Conservation (phyloP, 768 basidiomycete species). For the Leccinum obscurum region DNA sequence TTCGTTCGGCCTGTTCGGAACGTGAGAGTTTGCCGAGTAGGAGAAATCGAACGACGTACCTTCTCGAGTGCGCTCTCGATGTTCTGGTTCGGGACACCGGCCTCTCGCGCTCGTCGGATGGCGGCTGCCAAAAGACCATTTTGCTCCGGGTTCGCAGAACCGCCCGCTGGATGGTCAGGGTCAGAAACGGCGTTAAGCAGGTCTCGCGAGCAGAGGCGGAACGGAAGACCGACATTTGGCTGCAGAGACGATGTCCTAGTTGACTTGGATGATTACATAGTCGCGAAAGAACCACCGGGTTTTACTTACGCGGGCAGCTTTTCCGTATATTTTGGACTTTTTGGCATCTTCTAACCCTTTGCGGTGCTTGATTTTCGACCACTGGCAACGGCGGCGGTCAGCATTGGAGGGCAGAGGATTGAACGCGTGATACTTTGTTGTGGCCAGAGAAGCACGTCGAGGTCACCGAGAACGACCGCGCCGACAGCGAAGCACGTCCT, state of each 20-base stretch:
- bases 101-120: constrained; percentile 55
- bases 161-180: constrained; percentile 44
- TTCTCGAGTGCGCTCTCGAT: constrained; percentile 61
- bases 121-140: constrained; percentile 55
- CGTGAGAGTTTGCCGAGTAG: not conserved
- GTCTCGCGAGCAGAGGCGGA: not conserved
- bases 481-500: constrained; percentile 1
- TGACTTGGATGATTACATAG: not conserved
- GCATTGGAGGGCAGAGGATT: not conserved
- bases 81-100: constrained; percentile 68
- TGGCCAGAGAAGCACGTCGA: constrained; percentile 36
- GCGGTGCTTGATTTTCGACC: constrained; percentile 75
- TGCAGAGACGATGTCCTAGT: constrained; percentile 63
- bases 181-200: not conserved
- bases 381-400: constrained; percentile 39
- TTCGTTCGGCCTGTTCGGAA: constrained; percentile 45
- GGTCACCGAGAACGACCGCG: constrained; percentile 31
- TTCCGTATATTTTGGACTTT: constrained; percentile 58
- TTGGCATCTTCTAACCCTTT: constrained; percentile 66
- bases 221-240: constrained; percentile 47
- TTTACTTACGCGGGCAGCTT: constrained; percentile 50
- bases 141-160: constrained; percentile 52
- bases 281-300: not conserved
- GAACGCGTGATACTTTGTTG: constrained; percentile 35
- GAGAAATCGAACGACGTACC: constrained; percentile 31